These are phyloP conservation scores for Pseudonitzschia multistriata DNA, from an alignment of 108 stramenopile species.

Conservation along the genomic window DNA sequence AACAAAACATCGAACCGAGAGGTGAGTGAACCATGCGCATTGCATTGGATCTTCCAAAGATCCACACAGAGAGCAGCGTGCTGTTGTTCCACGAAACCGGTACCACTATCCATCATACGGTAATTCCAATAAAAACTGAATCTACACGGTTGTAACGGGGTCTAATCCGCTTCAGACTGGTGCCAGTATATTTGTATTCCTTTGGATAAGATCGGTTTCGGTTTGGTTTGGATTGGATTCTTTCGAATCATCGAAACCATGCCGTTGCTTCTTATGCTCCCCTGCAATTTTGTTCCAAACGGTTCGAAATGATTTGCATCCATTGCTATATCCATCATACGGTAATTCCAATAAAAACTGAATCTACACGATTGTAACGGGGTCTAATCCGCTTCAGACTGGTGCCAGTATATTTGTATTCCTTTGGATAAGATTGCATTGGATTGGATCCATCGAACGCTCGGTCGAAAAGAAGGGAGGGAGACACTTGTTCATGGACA, in stretches of 20 bases:
- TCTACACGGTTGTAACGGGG: conserved; percentile 10
- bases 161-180: conserved; percentile 18
- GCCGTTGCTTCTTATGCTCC: background rate
- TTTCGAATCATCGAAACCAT: background rate
- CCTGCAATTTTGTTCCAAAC: too few species aligned
- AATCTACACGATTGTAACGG: conserved; percentile 8
- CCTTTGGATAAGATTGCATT: conserved; percentile 19
- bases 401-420: conserved; percentile 19
- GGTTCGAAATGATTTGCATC: too few species aligned
- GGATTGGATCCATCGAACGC: conserved; percentile 9
- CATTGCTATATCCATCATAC: conserved; percentile 27
- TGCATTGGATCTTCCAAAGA: too few species aligned
- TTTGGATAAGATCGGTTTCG: conserved; percentile 4
- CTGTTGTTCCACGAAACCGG: background rate
- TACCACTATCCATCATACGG: conserved; percentile 13
- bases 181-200: conserved; percentile 18
- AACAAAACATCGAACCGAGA: background rate
- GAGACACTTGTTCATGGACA: too few species aligned
- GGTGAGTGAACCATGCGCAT: background rate
- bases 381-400: conserved; percentile 18
- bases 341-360: conserved; percentile 21
- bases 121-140: conserved; percentile 21
- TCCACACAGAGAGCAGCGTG: too few species aligned
- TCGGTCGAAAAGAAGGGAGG: too few species aligned
- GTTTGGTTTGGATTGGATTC: background rate